Evolutionary conservation across 2,329 filamentous ascomycete species (phyloP), one percentile per base, ranked within the genome.

Genomic region (Cadophora gregata): DNA sequence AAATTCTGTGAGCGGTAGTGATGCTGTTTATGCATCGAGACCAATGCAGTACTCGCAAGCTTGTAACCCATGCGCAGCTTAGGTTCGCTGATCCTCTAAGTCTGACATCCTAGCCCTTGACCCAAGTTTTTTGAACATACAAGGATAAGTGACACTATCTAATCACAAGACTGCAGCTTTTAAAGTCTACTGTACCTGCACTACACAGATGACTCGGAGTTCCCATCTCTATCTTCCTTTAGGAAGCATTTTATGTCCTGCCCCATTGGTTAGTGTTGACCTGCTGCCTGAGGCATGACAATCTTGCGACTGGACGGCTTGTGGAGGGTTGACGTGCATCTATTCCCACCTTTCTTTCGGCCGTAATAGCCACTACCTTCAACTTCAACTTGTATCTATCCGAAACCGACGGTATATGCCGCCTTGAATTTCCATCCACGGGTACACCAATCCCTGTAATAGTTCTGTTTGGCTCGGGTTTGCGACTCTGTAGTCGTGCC

Each of bases 291-390:
- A 53, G 50, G 50, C 50, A 14, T 8, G 16, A 9, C 9, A 31
- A 24, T 8, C 14, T 16, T 51, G 10, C 10, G 6, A 29, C 48
- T 27, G 36, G 31, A 10, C 31, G 31, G 31, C 5, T 33, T 14
- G 12, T 3, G 16, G 6, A 14, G 12, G 36, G 36, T 14, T 3
- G 36, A 38, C 36, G 3, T 48, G 10, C 47, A 29, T 29, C 48
- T n/a, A 51, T 19, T 58, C 53, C 38, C 24, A 24, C 21, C 58
- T 2, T 29, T 60, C 58, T 60, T 60, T 60, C 58, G 58, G 58
- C 58, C 58, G 58, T 60, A 60, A 60, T 24, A 31, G 31, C 24
- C 7, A 25, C 29, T 36, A 7, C 14, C 36, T 25, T 27, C 47
- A 51, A 51, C 59, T 8, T 51, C 47, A 36, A 12, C 47, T 19